These are phyloP conservation scores for Rhodomyrtus psidioides DNA, from an alignment of 441 rosid genomes.

Conservation along the genomic window DNA sequence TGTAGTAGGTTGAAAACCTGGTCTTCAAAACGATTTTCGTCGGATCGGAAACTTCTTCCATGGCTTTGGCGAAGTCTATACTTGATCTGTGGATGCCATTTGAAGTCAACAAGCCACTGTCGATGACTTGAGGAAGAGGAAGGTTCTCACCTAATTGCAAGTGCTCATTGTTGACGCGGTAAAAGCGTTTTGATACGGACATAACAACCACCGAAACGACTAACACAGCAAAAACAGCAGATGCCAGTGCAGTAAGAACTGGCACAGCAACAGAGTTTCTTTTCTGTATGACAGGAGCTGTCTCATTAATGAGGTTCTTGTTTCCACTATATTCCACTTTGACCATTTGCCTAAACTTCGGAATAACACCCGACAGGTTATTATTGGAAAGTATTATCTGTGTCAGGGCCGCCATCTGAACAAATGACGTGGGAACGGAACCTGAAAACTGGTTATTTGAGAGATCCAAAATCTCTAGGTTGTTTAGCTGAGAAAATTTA, in stretches of 20 bases:
- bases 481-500: slow-evolving; percentile 21
- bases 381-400: slow-evolving; percentile 52
- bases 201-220: slow-evolving; percentile 18
- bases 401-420: slow-evolving; percentile 22
- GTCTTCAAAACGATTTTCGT: slow-evolving; percentile 38
- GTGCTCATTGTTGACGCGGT: slow-evolving; percentile 33
- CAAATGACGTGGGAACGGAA: slow-evolving; percentile 28
- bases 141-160: slow-evolving; percentile 22
- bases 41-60: slow-evolving; percentile 51
- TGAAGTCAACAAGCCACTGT: slow-evolving; percentile 49
- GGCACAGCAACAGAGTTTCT: slow-evolving; percentile 20
- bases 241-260: slow-evolving; percentile 24
- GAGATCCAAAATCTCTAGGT: slow-evolving; percentile 65
- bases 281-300: neutral
- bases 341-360: slow-evolving; percentile 21
- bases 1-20: slow-evolving; percentile 67
- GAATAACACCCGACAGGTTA: slow-evolving; percentile 38
- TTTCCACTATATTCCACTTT: slow-evolving; percentile 27
- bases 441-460: slow-evolving; percentile 57
- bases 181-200: slow-evolving; percentile 28
- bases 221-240: slow-evolving; percentile 21
- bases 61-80: slow-evolving; percentile 62
- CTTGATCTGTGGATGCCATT: slow-evolving; percentile 48
- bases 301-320: neutral
- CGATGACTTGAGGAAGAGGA: slow-evolving; percentile 41